Percentiles rank a stretch among this genome's conserved stretches.
phyloP scores from a whole-genome alignment of 2,329 filamentous ascomycete genomes.

The Tolypocladium paradoxum region DNA sequence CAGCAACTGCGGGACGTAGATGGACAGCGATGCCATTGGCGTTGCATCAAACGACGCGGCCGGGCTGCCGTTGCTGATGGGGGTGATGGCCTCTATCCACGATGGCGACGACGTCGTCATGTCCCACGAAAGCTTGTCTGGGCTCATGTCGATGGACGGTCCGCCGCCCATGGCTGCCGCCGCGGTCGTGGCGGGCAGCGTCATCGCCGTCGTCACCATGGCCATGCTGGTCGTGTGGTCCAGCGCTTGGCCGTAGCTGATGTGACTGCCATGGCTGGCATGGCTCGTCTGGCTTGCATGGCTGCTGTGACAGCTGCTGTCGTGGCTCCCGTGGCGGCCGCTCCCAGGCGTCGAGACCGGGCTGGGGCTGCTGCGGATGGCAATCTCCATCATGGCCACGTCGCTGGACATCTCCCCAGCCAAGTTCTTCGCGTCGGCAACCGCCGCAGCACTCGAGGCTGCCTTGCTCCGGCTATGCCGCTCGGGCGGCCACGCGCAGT shows the following conservation, averaged over 20 bases:
- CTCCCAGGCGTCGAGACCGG: constrained; percentile 8
- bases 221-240: not conserved
- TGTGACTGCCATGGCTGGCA: not conserved
- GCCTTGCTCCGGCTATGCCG: constrained; percentile 10
- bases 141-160: constrained; percentile 9
- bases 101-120: constrained; percentile 8
- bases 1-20: constrained; percentile 18
- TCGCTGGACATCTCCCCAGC: not conserved
- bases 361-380: constrained; percentile 11
- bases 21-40: constrained; percentile 11
- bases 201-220: constrained; percentile 2
- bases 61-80: constrained; percentile 13
- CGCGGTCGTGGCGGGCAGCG: constrained; percentile 1
- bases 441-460: constrained; percentile 3
- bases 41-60: constrained; percentile 10
- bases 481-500: constrained; percentile 19
- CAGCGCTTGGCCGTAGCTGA: constrained; percentile 1
- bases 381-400: constrained; percentile 8
- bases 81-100: constrained; percentile 15
- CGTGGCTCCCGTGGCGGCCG: constrained; percentile 7
- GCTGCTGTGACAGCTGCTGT: constrained; percentile 6
- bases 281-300: constrained; percentile 2
- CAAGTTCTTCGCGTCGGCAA: not conserved
- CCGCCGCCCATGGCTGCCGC: constrained; percentile 5
- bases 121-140: constrained; percentile 11